A percentile compares a stretch with the other conserved stretches of the same genome.
Conservation (phyloP, 2,329 filamentous ascomycete genomes). For the Neoscytalidium dimidiatum region DNA sequence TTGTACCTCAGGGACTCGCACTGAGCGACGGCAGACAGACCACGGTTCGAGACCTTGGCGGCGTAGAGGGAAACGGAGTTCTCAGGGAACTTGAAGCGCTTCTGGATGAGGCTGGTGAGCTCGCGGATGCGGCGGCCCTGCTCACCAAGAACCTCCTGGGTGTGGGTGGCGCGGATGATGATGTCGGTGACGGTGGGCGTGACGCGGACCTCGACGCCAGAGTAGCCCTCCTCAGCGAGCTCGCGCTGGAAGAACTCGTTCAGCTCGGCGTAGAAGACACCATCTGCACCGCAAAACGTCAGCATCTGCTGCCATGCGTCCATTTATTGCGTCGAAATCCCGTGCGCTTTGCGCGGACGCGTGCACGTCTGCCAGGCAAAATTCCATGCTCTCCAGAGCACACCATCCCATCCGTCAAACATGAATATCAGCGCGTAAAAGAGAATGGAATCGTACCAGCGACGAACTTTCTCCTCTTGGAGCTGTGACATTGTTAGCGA, state of each 20-base stretch:
- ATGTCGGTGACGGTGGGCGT: constrained; percentile 99
- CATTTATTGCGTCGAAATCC: constrained; percentile 65
- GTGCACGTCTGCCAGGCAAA: not conserved
- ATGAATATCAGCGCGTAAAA: constrained; percentile 18
- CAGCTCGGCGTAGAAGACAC: constrained; percentile 99
- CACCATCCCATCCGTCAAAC: constrained; percentile 6
- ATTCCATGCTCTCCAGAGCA: not conserved
- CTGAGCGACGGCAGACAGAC: constrained; percentile 99
- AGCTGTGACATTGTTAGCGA: constrained; percentile 56
- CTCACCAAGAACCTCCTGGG: constrained; percentile 99
- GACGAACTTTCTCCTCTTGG: constrained; percentile 78
- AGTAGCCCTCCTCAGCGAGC: constrained; percentile 99
- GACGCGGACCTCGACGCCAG: constrained; percentile 98
- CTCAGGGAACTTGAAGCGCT: constrained; percentile 99
- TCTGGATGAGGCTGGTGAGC: constrained; percentile 99
- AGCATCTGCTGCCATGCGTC: constrained; percentile 43
- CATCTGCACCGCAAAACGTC: constrained; percentile 57
- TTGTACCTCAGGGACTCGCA: constrained; percentile 99
- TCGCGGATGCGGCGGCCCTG: constrained; percentile 99
- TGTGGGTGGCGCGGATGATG: constrained; percentile 99
- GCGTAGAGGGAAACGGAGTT: constrained; percentile 99
- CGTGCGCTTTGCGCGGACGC: constrained; percentile 9
- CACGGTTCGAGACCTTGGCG: constrained; percentile 99
- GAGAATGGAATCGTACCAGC: constrained; percentile 42
- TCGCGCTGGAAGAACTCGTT: constrained; percentile 99